These are phyloP conservation scores for Tarenaya hassleriana DNA, from an alignment of 345 rosid genomes.

Conservation along the genomic window DNA sequence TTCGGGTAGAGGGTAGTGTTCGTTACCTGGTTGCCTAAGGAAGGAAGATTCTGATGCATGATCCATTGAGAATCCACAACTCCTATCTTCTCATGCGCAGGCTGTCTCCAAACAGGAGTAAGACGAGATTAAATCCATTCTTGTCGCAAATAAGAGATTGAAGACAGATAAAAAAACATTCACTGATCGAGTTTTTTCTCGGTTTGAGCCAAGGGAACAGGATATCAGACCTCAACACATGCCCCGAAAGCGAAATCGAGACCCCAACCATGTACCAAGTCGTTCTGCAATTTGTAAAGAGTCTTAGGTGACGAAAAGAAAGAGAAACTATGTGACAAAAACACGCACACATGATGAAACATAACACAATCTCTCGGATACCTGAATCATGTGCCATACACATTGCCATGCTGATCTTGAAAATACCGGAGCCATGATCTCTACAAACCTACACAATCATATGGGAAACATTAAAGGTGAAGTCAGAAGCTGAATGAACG, in stretches of 20 bases:
- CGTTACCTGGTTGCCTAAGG: constrained; percentile 81
- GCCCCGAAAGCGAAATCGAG: constrained; percentile 86
- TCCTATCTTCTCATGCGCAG: constrained; percentile 97
- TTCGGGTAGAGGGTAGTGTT: constrained; percentile 5
- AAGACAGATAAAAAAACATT: too few relatives aligned
- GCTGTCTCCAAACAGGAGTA: constrained; percentile 50
- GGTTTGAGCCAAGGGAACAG: too few relatives aligned
- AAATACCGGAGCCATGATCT: constrained; percentile 99
- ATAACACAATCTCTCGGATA: neutral
- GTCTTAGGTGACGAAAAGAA: neutral
- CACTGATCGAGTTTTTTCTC: too few relatives aligned
- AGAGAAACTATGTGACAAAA: neutral
- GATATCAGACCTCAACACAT: constrained; percentile 62
- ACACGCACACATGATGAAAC: neutral
- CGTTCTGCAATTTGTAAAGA: constrained; percentile 52
- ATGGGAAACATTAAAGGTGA: neutral
- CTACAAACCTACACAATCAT: constrained; percentile 58
- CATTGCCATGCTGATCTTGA: constrained; percentile 96
- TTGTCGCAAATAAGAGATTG: too few relatives aligned
- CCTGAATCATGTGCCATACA: constrained; percentile 97
- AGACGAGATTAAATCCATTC: too few relatives aligned
- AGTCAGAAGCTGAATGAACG: constrained; percentile 2
- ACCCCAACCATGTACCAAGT: constrained; percentile 99
- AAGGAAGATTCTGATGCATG: constrained; percentile 78
- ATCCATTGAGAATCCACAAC: constrained; percentile 98